A percentile compares a stretch with the other conserved stretches of the same genome.
Conservation (phyloP, 768 basidiomycete genomes). For the Collybia sp. region DNA sequence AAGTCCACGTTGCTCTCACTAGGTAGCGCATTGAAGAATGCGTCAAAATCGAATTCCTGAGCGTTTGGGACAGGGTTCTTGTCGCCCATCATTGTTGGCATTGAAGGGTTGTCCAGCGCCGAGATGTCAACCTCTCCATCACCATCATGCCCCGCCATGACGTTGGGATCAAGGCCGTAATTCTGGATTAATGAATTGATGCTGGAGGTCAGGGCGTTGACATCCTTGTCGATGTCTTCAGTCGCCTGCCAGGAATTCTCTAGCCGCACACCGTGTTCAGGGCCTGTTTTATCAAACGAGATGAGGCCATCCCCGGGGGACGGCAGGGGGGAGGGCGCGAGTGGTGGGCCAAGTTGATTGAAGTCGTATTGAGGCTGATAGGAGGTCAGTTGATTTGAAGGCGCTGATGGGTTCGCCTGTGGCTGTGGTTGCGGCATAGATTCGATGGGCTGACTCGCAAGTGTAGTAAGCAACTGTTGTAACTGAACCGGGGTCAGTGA, state of each 20-base stretch:
- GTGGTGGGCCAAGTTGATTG: conserved; percentile 13
- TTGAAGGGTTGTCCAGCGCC: neutral
- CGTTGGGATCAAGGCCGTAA: conserved; percentile 56
- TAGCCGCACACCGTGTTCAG: neutral
- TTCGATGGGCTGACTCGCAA: conserved; percentile 32
- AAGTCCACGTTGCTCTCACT: conserved; percentile 2
- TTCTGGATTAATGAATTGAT: conserved; percentile 71
- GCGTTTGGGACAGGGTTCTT: neutral
- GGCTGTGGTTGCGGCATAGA: conserved; percentile 11
- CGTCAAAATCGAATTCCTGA: conserved; percentile 22
- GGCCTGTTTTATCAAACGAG: conserved; percentile 20
- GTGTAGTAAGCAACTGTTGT: conserved; percentile 48
- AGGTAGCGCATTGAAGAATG: conserved; percentile 17
- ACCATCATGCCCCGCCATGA: conserved; percentile 15
- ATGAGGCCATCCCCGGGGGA: conserved; percentile 22
- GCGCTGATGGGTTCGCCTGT: conserved; percentile 2
- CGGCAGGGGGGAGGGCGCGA: conserved; percentile 8
- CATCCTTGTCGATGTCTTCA: conserved; percentile 65
- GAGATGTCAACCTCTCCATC: neutral
- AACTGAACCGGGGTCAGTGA: conserved; percentile 54
- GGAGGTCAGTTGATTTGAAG: conserved; percentile 22
- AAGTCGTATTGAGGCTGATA: conserved; percentile 32
- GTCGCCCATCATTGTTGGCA: neutral
- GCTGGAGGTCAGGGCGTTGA: conserved; percentile 61
- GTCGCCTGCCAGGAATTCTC: conserved; percentile 44